phyloP scores from a whole-genome alignment of 2,329 filamentous ascomycete species.

The Epichloe uncinata region DNA sequence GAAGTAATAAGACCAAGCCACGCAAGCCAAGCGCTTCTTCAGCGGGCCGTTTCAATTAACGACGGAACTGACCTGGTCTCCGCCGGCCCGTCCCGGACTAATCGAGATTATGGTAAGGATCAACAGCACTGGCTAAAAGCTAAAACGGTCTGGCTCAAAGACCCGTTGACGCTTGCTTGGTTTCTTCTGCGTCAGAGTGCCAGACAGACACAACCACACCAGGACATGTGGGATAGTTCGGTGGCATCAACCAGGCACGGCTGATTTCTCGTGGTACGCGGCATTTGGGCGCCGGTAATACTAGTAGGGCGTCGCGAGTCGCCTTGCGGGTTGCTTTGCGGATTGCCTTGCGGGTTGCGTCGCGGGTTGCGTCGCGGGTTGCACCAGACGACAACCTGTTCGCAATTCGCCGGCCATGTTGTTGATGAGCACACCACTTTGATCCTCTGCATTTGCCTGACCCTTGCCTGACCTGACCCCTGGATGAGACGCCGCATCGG shows the following conservation, averaged over 20 bases:
- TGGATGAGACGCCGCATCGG: background rate
- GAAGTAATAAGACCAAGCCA: background rate
- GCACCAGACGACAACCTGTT: background rate
- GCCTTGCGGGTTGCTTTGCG: too few relatives aligned
- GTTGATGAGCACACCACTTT: background rate
- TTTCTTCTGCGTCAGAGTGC: too few relatives aligned
- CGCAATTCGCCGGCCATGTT: background rate
- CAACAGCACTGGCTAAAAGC: background rate
- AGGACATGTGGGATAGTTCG: too few relatives aligned
- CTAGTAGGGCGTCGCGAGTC: too few relatives aligned
- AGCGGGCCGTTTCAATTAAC: constrained; percentile 1
- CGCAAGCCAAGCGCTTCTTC: background rate
- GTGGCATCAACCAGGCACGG: too few relatives aligned
- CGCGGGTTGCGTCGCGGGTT: background rate
- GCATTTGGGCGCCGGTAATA: background rate
- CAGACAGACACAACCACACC: too few relatives aligned
- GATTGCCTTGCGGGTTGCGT: too few relatives aligned
- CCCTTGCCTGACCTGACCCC: background rate
- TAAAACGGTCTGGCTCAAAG: too few relatives aligned
- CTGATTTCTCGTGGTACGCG: background rate
- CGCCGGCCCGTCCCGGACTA: constrained; percentile 5
- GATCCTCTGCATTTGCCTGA: background rate
- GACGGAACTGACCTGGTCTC: background rate
- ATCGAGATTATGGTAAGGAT: constrained; percentile 1
- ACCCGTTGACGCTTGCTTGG: too few relatives aligned